Evolutionary conservation across 352 stramenopile genomes (phyloP).

Genomic region (Lagenidium sp.): DNA sequence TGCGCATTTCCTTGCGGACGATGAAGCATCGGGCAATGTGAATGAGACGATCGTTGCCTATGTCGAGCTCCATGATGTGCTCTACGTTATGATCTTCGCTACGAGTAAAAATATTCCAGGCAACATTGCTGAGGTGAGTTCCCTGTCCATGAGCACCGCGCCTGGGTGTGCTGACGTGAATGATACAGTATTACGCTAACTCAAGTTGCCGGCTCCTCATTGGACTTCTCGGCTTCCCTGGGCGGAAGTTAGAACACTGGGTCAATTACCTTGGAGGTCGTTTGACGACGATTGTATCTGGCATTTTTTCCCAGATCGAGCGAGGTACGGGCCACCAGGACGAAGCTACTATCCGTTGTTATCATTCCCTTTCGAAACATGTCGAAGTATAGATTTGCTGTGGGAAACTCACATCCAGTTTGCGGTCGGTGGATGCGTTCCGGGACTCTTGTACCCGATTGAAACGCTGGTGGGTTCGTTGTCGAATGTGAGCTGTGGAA

Average conservation of each 20-base stretch:
- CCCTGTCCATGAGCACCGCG: background rate
- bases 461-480: constrained; percentile 23
- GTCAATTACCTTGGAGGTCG: too few species aligned
- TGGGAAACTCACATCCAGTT: constrained; percentile 38
- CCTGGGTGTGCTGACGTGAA: too few species aligned
- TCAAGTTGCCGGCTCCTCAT: constrained; percentile 45
- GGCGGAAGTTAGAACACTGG: constrained; percentile 20
- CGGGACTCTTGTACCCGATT: constrained; percentile 30
- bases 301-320: too few species aligned
- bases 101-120: too few species aligned
- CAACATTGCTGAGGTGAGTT: constrained; percentile 16
- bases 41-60: constrained; percentile 21
- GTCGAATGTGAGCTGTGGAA: too few species aligned
- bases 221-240: constrained; percentile 40
- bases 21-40: background rate
- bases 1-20: constrained; percentile 17
- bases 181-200: constrained; percentile 40
- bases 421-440: constrained; percentile 29
- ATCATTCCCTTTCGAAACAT: background rate
- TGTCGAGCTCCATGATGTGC: constrained; percentile 38
- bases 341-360: too few species aligned
- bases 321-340: too few species aligned
- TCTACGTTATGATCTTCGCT: constrained; percentile 50
- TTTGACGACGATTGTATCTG: too few species aligned
- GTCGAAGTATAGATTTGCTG: constrained; percentile 23